phyloP scores from a whole-genome alignment of 2,329 filamentous ascomycete species.

The Xylaria hypoxylon region DNA sequence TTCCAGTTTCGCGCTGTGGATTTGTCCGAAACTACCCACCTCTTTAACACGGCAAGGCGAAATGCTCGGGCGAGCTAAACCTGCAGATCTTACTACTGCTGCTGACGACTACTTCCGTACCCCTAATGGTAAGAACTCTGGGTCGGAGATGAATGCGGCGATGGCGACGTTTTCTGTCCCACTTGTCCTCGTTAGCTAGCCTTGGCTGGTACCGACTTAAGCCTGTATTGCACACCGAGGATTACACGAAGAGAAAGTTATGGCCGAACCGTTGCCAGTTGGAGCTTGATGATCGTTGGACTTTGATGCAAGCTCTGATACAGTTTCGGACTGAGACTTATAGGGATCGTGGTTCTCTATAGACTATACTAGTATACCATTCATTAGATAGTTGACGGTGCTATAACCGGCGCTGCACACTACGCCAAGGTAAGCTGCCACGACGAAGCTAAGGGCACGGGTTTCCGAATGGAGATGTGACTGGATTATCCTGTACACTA shows the following conservation, averaged over 20 bases:
- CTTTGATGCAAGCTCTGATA: neutral
- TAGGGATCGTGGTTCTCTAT: slow-evolving; percentile 6
- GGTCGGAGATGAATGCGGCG: slow-evolving; percentile 15
- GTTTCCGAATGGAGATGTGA: slow-evolving; percentile 19
- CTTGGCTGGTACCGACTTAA: slow-evolving; percentile 16
- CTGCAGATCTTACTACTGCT: slow-evolving; percentile 5
- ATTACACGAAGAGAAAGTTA: slow-evolving; percentile 12
- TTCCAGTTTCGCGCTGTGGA: neutral
- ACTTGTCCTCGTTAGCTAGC: slow-evolving; percentile 8
- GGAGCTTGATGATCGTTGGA: neutral
- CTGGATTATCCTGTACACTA: slow-evolving; percentile 1
- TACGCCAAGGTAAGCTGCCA: slow-evolving; percentile 5
- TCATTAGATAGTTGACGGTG: neutral
- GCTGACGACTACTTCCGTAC: neutral
- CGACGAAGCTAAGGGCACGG: slow-evolving; percentile 20
- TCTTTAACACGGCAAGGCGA: slow-evolving; percentile 10
- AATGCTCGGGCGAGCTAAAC: slow-evolving; percentile 2
- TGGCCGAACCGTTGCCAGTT: neutral
- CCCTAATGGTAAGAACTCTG: slow-evolving; percentile 13
- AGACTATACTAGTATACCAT: slow-evolving; percentile 2
- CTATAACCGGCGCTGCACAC: neutral
- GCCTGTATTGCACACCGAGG: neutral
- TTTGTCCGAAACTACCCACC: slow-evolving; percentile 2
- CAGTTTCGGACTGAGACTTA: neutral
- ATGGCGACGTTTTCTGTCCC: slow-evolving; percentile 17